phyloP scores from a whole-genome alignment of 148 eudicot species.

The Tetragonia tetragonoides region DNA sequence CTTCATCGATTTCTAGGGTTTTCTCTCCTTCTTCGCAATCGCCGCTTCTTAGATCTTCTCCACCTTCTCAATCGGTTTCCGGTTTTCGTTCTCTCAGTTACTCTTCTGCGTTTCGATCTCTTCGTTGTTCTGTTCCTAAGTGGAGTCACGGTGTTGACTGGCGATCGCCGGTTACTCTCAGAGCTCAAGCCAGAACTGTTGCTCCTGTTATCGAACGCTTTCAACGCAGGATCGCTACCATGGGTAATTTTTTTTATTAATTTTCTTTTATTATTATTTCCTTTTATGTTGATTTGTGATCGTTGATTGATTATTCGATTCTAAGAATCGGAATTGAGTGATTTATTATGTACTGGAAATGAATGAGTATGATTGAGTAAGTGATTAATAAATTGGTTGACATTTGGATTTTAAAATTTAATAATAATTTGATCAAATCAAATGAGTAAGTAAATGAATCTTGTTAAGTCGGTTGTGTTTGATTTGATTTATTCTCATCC shows the following conservation, averaged over 20 bases:
- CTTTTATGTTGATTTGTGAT: background rate
- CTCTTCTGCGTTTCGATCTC: slow-evolving; percentile 42
- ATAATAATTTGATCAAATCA: background rate
- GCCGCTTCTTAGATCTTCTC: background rate
- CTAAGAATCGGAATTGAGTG: no score
- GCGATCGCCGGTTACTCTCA: slow-evolving; percentile 50
- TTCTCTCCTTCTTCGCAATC: background rate
- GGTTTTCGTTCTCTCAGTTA: slow-evolving; percentile 35
- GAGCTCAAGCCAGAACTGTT: slow-evolving; percentile 56
- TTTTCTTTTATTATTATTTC: background rate
- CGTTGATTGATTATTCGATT: background rate
- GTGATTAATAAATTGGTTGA: no score
- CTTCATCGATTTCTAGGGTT: slow-evolving; percentile 19
- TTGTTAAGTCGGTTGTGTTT: background rate
- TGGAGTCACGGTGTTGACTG: slow-evolving; percentile 64
- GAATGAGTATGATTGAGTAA: no score
- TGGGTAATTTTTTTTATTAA: slow-evolving; percentile 61
- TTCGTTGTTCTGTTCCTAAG: slow-evolving; percentile 35
- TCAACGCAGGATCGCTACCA: slow-evolving; percentile 66
- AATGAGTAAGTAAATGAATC: background rate
- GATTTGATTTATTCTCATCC: background rate
- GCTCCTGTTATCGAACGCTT: slow-evolving; percentile 59
- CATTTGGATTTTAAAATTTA: background rate
- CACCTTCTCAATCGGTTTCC: slow-evolving; percentile 6
- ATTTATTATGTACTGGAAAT: no score